Conservation (phyloP, 176 grass and related monocot genomes). For the Cenchrus americanus region DNA sequence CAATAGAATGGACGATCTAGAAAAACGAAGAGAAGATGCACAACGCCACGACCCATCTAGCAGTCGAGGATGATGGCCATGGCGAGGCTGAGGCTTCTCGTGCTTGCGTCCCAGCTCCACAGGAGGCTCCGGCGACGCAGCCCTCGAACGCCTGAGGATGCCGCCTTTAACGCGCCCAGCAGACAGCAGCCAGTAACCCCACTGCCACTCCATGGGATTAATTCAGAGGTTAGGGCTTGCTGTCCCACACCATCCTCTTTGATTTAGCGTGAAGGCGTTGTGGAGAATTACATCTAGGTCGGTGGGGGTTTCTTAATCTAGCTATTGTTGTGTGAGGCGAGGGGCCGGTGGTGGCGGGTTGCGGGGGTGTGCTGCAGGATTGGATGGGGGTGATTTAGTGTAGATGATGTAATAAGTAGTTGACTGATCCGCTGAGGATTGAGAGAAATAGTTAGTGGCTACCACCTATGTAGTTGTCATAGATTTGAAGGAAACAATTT, state of each 20-base stretch:
- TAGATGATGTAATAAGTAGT: too few species aligned
- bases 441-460: too few species aligned
- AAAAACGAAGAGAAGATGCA: conserved; percentile 24
- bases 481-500: too few species aligned
- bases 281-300: not conserved
- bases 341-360: too few species aligned
- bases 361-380: too few species aligned
- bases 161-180: conserved; percentile 34
- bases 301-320: not conserved
- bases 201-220: conserved; percentile 32
- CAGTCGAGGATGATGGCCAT: conserved; percentile 30
- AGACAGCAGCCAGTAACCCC: not conserved
- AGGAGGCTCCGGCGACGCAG: not conserved
- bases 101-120: conserved; percentile 41
- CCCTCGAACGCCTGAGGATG: conserved; percentile 27
- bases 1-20: conserved; percentile 13
- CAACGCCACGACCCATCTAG: not conserved
- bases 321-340: not conserved
- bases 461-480: too few species aligned
- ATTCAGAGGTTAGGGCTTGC: conserved; percentile 46
- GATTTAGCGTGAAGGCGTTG: not conserved
- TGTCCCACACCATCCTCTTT: not conserved
- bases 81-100: conserved; percentile 64
- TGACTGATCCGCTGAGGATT: too few species aligned
- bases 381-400: too few species aligned